phyloP scores from a whole-genome alignment of 1,284 basidiomycete genomes.

The Cutaneotrichosporon sp. region DNA sequence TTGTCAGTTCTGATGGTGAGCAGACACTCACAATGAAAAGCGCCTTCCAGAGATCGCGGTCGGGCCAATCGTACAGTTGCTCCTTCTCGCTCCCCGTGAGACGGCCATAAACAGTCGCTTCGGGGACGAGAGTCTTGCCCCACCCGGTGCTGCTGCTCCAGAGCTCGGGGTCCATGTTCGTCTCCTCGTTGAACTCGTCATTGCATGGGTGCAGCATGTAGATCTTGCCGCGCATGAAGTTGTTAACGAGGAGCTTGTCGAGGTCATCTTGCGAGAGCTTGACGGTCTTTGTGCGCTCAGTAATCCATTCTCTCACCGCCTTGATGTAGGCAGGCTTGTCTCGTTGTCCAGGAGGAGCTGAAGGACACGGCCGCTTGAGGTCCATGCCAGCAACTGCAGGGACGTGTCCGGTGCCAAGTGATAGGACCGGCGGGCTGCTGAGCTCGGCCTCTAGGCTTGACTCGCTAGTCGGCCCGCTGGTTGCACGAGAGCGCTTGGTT shows the following conservation, averaged over 20 bases:
- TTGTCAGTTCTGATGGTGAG: background rate
- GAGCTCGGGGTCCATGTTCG: slow-evolving; percentile 7
- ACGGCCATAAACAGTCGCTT: background rate
- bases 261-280: background rate
- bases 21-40: background rate
- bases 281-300: background rate
- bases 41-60: background rate
- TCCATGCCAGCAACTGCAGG: background rate
- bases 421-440: background rate
- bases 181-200: background rate
- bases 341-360: background rate
- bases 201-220: background rate
- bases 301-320: background rate
- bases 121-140: background rate
- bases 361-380: background rate
- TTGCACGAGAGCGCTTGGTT: background rate
- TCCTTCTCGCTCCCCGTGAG: background rate
- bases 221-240: background rate
- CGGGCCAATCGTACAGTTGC: background rate
- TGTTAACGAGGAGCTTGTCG: background rate
- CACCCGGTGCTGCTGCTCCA: background rate
- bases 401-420: background rate
- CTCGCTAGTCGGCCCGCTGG: background rate
- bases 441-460: background rate
- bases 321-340: background rate